These are phyloP conservation scores for Pseudozyma sp. DNA, from an alignment of 1,284 basidiomycete species.

Conservation along the genomic window DNA sequence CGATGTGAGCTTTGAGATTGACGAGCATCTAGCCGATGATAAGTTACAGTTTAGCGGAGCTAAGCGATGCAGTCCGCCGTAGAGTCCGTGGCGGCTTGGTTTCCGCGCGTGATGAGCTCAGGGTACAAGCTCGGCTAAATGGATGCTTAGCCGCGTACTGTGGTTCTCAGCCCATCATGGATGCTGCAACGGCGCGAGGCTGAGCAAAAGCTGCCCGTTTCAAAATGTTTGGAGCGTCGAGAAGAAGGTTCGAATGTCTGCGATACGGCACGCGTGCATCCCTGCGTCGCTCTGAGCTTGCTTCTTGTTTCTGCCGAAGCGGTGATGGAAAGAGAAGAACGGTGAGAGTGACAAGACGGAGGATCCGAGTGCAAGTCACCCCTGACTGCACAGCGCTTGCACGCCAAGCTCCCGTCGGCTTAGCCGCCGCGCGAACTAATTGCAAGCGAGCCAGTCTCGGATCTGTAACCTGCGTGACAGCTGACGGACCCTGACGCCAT, in stretches of 20 bases:
- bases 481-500: neutral
- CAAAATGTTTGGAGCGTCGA: no score
- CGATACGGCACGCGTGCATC: no score
- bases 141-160: neutral
- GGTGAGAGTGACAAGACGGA: neutral
- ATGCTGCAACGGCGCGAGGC: no score
- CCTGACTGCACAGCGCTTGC: neutral
- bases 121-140: neutral
- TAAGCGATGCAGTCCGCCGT: conserved; percentile 3
- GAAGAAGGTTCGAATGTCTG: no score
- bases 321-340: no score
- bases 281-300: no score
- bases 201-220: no score
- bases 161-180: no score
- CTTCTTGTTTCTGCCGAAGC: no score
- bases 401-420: neutral
- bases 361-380: neutral
- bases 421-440: neutral
- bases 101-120: conserved; percentile 1
- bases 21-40: no score
- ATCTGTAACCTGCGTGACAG: neutral
- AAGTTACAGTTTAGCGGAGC: neutral
- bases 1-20: no score
- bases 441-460: neutral
- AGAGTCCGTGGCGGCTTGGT: no score